Percentiles rank a stretch among this genome's conserved stretches.
Conservation (phyloP, 805 yeast genomes). For the Candida endomychidarum region DNA sequence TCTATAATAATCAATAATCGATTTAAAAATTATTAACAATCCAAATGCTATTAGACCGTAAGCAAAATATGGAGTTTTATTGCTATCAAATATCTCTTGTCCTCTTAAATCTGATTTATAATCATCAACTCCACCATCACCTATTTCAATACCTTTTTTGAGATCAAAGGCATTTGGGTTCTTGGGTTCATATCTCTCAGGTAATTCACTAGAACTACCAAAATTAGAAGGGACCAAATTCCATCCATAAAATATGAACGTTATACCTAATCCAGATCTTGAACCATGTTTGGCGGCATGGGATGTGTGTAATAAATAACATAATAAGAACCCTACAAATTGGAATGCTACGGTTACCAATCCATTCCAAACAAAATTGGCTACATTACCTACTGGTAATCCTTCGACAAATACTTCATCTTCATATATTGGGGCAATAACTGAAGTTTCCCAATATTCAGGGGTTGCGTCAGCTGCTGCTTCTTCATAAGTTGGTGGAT, state of each 20-base stretch:
- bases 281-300: slow-evolving; percentile 98
- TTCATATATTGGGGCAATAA: slow-evolving; percentile 72
- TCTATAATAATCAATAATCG: slow-evolving; percentile 67
- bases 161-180: slow-evolving; percentile 37
- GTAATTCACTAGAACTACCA: slow-evolving; percentile 36
- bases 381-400: slow-evolving; percentile 89
- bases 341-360: slow-evolving; percentile 90
- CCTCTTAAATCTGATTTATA: slow-evolving; percentile 28
- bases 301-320: slow-evolving; percentile 89
- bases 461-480: slow-evolving; percentile 94
- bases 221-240: slow-evolving; percentile 38
- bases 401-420: slow-evolving; percentile 96
- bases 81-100: slow-evolving; percentile 10
- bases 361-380: slow-evolving; percentile 86
- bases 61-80: slow-evolving; percentile 54
- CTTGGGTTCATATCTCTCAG: slow-evolving; percentile 31
- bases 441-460: slow-evolving; percentile 93
- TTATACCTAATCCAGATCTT: slow-evolving; percentile 84
- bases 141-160: slow-evolving; percentile 25
- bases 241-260: slow-evolving; percentile 67
- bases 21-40: slow-evolving; percentile 57
- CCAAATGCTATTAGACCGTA: slow-evolving; percentile 69
- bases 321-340: slow-evolving; percentile 86
- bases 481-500: slow-evolving; percentile 88
- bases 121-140: slow-evolving; percentile 29